Percentiles rank a stretch among this genome's conserved stretches.
These are phyloP conservation scores for Diaporthe helianthi DNA, from an alignment of 2,329 filamentous ascomycete genomes.

Conservation along the genomic window DNA sequence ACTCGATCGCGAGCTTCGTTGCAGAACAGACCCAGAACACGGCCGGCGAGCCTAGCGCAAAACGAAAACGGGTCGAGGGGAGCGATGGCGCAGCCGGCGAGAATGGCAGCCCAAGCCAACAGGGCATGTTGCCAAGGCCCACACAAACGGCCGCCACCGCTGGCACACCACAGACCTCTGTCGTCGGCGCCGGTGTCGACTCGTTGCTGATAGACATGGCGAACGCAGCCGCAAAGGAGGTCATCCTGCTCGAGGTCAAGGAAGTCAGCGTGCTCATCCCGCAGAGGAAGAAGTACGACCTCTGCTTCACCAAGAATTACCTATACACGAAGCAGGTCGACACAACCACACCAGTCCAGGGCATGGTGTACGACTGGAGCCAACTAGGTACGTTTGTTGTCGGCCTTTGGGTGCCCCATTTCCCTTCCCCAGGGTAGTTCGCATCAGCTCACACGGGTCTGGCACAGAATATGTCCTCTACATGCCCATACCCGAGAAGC, in stretches of 20 bases:
- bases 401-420: background rate
- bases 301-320: conserved; percentile 67
- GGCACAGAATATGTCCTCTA: conserved; percentile 66
- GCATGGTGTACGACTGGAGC: conserved; percentile 65
- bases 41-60: conserved; percentile 30
- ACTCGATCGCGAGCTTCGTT: conserved; percentile 45
- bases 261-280: conserved; percentile 73
- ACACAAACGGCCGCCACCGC: conserved; percentile 10
- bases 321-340: conserved; percentile 63
- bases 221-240: conserved; percentile 54
- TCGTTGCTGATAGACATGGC: conserved; percentile 33
- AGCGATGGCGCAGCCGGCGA: conserved; percentile 7
- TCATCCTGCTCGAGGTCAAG: conserved; percentile 65
- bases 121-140: conserved; percentile 25
- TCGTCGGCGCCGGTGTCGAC: conserved; percentile 34
- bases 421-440: no score
- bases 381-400: conserved; percentile 61
- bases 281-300: conserved; percentile 71
- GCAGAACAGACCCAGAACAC: conserved; percentile 25
- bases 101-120: conserved; percentile 18
- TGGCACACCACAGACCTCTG: conserved; percentile 9
- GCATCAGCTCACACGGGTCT: background rate
- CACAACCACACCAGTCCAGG: conserved; percentile 58
- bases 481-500: conserved; percentile 70
- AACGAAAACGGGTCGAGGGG: conserved; percentile 31